Percentiles rank a stretch among this genome's conserved stretches.
phyloP scores from a whole-genome alignment of 2,329 filamentous ascomycete genomes.

The Aphanoascus verrucosus region DNA sequence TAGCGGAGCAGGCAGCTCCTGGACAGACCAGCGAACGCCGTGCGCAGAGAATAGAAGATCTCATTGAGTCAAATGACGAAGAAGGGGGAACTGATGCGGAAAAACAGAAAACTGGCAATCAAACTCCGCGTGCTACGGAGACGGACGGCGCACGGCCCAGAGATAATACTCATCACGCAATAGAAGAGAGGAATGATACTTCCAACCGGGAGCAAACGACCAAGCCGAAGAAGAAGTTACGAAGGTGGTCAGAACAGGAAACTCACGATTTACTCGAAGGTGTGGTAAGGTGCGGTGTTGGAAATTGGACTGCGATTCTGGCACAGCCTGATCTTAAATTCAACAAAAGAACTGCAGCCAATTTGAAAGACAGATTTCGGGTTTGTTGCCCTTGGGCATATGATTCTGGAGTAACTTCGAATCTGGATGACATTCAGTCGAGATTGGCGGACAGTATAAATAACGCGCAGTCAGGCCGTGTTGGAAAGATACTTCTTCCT shows the following conservation, averaged over 20 bases:
- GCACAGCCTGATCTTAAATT: slow-evolving; percentile 48
- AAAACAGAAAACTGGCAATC: background rate
- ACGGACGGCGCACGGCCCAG: background rate
- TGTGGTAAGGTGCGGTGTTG: slow-evolving; percentile 51
- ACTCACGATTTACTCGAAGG: slow-evolving; percentile 48
- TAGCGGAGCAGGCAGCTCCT: slow-evolving; percentile 8
- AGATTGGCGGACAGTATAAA: slow-evolving; percentile 12
- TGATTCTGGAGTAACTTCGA: slow-evolving; percentile 30
- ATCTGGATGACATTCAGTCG: slow-evolving; percentile 27
- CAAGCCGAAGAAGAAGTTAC: slow-evolving; percentile 40
- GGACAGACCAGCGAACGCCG: slow-evolving; percentile 13
- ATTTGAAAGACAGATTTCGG: slow-evolving; percentile 52
- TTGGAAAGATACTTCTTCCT: slow-evolving; percentile 16
- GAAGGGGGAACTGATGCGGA: background rate
- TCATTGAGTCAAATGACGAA: slow-evolving; percentile 1
- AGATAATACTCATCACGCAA: background rate
- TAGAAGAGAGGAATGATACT: background rate
- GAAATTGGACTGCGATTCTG: slow-evolving; percentile 54
- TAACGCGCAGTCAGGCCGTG: slow-evolving; percentile 3
- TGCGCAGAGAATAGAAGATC: slow-evolving; percentile 7
- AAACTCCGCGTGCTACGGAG: background rate
- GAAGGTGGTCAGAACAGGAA: slow-evolving; percentile 52
- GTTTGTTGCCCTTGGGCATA: slow-evolving; percentile 45
- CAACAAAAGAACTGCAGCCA: slow-evolving; percentile 48
- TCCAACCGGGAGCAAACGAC: slow-evolving; percentile 19